These are phyloP conservation scores for Phialophora verrucosa DNA, from an alignment of 2,329 filamentous ascomycete species.

Conservation along the genomic window DNA sequence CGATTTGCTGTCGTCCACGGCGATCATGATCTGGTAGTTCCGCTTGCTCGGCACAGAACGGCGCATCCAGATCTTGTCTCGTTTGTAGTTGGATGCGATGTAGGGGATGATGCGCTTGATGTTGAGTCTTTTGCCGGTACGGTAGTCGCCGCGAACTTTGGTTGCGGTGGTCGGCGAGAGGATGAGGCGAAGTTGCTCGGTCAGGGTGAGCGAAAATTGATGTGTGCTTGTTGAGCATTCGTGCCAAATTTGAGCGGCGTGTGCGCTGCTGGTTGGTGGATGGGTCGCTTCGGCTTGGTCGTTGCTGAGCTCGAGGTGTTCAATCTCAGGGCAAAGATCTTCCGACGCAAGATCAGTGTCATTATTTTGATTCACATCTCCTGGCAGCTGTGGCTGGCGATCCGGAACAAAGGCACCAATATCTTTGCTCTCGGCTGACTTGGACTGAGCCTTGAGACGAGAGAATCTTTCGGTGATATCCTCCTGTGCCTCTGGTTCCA, in stretches of 20 bases:
- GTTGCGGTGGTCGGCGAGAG: conserved; percentile 92
- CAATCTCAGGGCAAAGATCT: conserved; percentile 46
- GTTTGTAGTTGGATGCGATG: conserved; percentile 96
- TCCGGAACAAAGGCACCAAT: conserved; percentile 62
- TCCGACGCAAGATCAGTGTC: conserved; percentile 56
- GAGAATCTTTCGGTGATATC: conserved; percentile 46
- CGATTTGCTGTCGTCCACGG: conserved; percentile 91
- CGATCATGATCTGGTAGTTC: conserved; percentile 95
- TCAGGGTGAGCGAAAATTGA: conserved; percentile 82
- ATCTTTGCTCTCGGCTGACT: conserved; percentile 51
- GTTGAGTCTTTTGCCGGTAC: conserved; percentile 96
- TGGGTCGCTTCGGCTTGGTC: conserved; percentile 38
- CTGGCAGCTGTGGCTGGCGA: conserved; percentile 40
- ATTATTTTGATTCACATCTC: conserved; percentile 39
- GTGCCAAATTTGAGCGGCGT: conserved; percentile 79
- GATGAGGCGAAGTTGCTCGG: conserved; percentile 93
- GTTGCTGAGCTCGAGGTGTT: conserved; percentile 70
- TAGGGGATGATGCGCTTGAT: conserved; percentile 99
- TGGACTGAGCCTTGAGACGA: conserved; percentile 42
- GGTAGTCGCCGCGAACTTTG: conserved; percentile 94
- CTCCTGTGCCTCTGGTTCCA: conserved; percentile 38
- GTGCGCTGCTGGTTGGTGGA: conserved; percentile 53
- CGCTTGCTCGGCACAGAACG: conserved; percentile 89
- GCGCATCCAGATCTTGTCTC: conserved; percentile 99
- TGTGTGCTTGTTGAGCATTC: conserved; percentile 84